Evolutionary conservation across 164 flowering plant species (phyloP).

Genomic region (Cinnamomum chago): DNA sequence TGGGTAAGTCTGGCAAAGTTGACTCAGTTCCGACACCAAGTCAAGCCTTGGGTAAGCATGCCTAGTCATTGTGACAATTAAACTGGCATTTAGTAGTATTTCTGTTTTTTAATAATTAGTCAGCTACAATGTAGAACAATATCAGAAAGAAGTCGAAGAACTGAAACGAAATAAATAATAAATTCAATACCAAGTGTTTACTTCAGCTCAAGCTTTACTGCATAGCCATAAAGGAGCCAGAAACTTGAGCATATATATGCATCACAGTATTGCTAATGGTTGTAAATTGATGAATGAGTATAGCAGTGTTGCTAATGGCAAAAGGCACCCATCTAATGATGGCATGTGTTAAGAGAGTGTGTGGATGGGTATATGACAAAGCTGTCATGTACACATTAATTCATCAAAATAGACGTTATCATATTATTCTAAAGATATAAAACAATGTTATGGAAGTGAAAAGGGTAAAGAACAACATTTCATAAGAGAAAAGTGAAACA

Average conservation of each 20-base stretch:
- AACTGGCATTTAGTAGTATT: background rate
- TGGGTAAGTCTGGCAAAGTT: background rate
- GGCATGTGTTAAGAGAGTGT: background rate
- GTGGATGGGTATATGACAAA: background rate
- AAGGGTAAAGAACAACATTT: no score
- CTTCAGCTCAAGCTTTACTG: background rate
- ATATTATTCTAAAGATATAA: no score
- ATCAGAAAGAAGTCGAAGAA: background rate
- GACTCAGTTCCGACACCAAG: background rate
- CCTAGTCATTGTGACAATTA: background rate
- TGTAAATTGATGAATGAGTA: no score
- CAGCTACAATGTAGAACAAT: no score
- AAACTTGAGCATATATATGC: background rate
- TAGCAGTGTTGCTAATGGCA: background rate
- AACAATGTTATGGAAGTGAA: no score
- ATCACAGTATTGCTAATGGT: background rate
- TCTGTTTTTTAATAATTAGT: background rate
- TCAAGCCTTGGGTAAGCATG: background rate
- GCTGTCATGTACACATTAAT: no score
- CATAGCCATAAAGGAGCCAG: background rate
- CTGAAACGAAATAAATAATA: background rate
- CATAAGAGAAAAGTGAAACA: no score
- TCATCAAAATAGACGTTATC: no score
- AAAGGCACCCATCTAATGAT: background rate
- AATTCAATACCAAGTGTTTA: background rate